Conservation (phyloP, 257 asterid species). For the Jacaranda copaia region DNA sequence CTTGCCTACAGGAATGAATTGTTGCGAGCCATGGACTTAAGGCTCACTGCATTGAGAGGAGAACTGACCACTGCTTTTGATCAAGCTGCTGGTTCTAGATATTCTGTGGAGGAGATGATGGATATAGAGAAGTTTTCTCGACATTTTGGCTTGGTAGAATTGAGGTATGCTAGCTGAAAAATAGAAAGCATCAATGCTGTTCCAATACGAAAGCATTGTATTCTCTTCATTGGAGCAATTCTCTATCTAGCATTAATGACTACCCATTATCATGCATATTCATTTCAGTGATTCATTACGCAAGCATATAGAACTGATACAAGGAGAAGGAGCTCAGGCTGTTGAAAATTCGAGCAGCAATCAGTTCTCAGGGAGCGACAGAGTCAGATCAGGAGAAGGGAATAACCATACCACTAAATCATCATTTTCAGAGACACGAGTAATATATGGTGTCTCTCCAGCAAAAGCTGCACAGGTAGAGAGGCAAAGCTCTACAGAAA, state of each 20-base stretch:
- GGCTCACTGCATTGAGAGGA: constrained; percentile 72
- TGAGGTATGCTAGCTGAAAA: constrained; percentile 59
- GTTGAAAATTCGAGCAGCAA: constrained; percentile 39
- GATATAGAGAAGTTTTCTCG: constrained; percentile 67
- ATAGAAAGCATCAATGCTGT: constrained; percentile 20
- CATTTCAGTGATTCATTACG: constrained; percentile 70
- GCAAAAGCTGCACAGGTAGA: constrained; percentile 89
- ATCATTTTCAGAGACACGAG: constrained; percentile 52
- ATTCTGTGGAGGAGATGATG: constrained; percentile 61
- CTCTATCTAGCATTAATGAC: background rate
- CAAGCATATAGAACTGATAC: constrained; percentile 57
- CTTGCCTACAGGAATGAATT: constrained; percentile 74
- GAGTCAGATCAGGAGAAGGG: constrained; percentile 44
- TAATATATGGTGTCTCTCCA: constrained; percentile 82
- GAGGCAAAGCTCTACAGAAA: constrained; percentile 81
- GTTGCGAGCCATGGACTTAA: constrained; percentile 83
- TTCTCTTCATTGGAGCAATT: constrained; percentile 19
- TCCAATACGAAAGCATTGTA: constrained; percentile 21
- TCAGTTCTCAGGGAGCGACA: constrained; percentile 38
- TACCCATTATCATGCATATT: constrained; percentile 19
- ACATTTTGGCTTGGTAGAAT: constrained; percentile 77
- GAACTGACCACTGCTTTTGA: constrained; percentile 70
- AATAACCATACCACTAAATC: constrained; percentile 37
- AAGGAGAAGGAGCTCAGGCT: constrained; percentile 40
- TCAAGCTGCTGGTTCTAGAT: constrained; percentile 63